Base-by-base conservation (phyloP, 768 basidiomycete genomes). In the Lactarius indigo region DNA sequence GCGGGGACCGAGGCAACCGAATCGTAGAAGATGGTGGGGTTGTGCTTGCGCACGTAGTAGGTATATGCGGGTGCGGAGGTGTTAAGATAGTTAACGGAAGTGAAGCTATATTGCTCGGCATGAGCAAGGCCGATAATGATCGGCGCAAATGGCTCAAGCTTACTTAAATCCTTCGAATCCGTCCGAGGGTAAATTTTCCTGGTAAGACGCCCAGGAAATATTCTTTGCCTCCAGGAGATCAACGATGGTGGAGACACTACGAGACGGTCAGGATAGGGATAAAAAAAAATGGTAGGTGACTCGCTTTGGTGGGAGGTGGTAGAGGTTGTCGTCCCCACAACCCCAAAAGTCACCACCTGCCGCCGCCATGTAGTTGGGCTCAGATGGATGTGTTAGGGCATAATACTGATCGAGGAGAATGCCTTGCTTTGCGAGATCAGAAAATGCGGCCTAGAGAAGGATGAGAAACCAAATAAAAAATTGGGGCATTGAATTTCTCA, bases 181-280 rank as follows among this genome's bases (percentile, higher is more conserved):
- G 64, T 84, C 82, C 0, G 72, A 73, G 1, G 85, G 84, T 80
- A 87, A 78, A 66, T 80, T 82, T 71, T 88, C 86, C 72, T 86
- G 82, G 70, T 88, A 89, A 20, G 82, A 77, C 0, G 80, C 82
- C 87, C 88, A 89, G 7, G 83, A 83, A 50, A 89, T 79, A 54
- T 75, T 78, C 69, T 84, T 82, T 20, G 78, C 75, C 30, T 88
- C 87, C 35, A 89, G 75, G 20, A 89, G 77, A 69, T 89, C 88
- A 30, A 85, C 82, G 52, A 88, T 69, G 17, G 82, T 85, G 4
- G 86, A 84, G 9, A 86, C 64, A 31, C 70, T 69, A 35, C 31
- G 23, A 3, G 26, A 18, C 35, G 23, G n/a, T 59, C 35, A 62
- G 68, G 12, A 59, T 23, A 23, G 3, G 6, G n/a, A 57, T 33